phyloP scores from a whole-genome alignment of 192 early-diverging fungal species.

The Coemansia sp. region DNA sequence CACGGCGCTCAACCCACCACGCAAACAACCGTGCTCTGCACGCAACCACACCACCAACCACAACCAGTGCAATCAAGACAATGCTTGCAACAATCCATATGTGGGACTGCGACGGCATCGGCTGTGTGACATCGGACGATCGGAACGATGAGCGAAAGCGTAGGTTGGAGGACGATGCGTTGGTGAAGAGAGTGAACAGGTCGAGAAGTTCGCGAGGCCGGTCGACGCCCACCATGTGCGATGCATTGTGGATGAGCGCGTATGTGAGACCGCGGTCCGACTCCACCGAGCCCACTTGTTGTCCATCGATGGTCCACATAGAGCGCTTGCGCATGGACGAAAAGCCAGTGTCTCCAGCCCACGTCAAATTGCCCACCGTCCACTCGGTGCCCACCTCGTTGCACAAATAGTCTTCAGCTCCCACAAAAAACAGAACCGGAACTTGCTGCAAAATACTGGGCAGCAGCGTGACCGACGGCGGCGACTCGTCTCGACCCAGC shows the following conservation, averaged over 20 bases:
- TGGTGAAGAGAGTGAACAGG: slow-evolving; percentile 59
- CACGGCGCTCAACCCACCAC: slow-evolving; percentile 25
- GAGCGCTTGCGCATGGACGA: slow-evolving; percentile 4
- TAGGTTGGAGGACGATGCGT: slow-evolving; percentile 35
- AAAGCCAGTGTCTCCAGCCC: slow-evolving; percentile 61
- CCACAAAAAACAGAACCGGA: slow-evolving; percentile 61
- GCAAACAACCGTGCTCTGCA: slow-evolving; percentile 23
- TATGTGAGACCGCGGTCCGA: slow-evolving; percentile 64
- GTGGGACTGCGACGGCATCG: background rate
- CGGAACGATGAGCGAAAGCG: slow-evolving; percentile 45
- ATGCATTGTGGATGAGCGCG: slow-evolving; percentile 59
- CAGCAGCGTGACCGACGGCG: slow-evolving; percentile 52
- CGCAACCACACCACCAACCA: slow-evolving; percentile 11
- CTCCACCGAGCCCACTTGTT: slow-evolving; percentile 49
- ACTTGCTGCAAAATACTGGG: slow-evolving; percentile 53
- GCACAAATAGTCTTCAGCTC: slow-evolving; percentile 71
- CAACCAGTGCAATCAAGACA: background rate
- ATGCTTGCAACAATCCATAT: slow-evolving; percentile 28
- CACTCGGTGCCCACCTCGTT: slow-evolving; percentile 66
- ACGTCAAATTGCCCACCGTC: slow-evolving; percentile 62
- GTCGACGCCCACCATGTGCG: slow-evolving; percentile 75
- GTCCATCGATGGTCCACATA: slow-evolving; percentile 57
- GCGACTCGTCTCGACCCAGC: slow-evolving; percentile 47
- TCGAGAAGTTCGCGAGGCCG: slow-evolving; percentile 61
- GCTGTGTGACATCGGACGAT: background rate